These are phyloP conservation scores for Aspergillus sp. DNA, from an alignment of 2,329 filamentous ascomycete species.

Conservation along the genomic window DNA sequence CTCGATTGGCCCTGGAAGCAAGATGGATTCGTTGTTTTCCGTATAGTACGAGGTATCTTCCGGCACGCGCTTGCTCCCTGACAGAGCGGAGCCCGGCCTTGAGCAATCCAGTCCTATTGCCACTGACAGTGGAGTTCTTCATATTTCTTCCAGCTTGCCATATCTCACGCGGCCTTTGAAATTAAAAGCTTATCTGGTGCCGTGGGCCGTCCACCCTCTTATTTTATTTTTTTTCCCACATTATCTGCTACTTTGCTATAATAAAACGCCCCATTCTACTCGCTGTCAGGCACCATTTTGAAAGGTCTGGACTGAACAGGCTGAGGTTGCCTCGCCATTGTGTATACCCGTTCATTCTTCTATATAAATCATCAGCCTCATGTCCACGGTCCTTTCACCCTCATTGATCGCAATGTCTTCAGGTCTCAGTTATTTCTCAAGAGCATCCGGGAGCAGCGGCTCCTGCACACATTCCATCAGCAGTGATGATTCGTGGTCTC, in stretches of 20 bases:
- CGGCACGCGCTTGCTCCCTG: constrained; percentile 17
- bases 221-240: neutral
- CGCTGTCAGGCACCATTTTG: constrained; percentile 5
- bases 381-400: constrained; percentile 35
- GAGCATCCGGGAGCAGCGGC: constrained; percentile 30
- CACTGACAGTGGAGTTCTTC: constrained; percentile 17
- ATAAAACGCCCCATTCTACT: constrained; percentile 10
- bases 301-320: constrained; percentile 7
- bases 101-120: constrained; percentile 13
- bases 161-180: constrained; percentile 16
- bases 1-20: constrained; percentile 14
- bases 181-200: constrained; percentile 23
- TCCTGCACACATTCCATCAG: constrained; percentile 33
- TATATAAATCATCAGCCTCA: constrained; percentile 22
- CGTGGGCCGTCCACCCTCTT: neutral
- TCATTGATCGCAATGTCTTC: constrained; percentile 34
- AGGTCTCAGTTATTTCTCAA: constrained; percentile 34
- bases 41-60: constrained; percentile 20
- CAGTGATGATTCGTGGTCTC: constrained; percentile 36
- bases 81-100: constrained; percentile 16
- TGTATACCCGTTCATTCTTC: neutral
- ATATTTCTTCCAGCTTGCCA: constrained; percentile 14
- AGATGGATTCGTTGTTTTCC: constrained; percentile 17
- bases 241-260: constrained; percentile 1
- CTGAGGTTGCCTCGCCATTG: neutral